A percentile compares a stretch with the other conserved stretches of the same genome.
Evolutionary conservation across 495 filamentous ascomycete genomes (phyloP).

Genomic region (Apiosordaria backusii): DNA sequence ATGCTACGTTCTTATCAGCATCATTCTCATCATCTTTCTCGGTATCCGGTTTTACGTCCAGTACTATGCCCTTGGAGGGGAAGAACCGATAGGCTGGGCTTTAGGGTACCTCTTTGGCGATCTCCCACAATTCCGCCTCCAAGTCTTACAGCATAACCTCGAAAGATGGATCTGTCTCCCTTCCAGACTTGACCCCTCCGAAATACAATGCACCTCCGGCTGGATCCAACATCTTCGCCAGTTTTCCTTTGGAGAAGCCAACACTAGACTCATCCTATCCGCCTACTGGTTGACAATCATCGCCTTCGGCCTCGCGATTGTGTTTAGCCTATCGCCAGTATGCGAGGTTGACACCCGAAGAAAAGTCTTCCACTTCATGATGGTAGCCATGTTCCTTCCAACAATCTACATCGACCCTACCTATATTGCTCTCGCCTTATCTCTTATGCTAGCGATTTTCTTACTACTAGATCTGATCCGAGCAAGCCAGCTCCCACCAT

Average conservation of each 20-base stretch:
- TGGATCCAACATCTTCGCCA: slow-evolving; percentile 58
- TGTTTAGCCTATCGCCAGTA: slow-evolving; percentile 66
- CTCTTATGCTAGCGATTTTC: slow-evolving; percentile 73
- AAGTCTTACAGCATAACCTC: slow-evolving; percentile 60
- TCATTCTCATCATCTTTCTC: slow-evolving; percentile 60
- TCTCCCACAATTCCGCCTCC: slow-evolving; percentile 60
- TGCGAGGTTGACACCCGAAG: slow-evolving; percentile 92
- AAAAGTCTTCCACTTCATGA: slow-evolving; percentile 98
- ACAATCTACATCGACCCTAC: slow-evolving; percentile 79
- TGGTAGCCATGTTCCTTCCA: slow-evolving; percentile 91
- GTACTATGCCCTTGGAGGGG: slow-evolving; percentile 59
- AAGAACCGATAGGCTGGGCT: slow-evolving; percentile 90
- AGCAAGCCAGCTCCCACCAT: slow-evolving; percentile 83
- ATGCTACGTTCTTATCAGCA: slow-evolving; percentile 65
- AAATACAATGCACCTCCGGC: slow-evolving; percentile 44
- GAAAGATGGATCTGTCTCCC: slow-evolving; percentile 76
- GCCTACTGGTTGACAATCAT: slow-evolving; percentile 71
- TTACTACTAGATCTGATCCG: slow-evolving; percentile 84
- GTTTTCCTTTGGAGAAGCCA: slow-evolving; percentile 65
- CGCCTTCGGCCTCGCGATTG: slow-evolving; percentile 63
- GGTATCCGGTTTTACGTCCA: slow-evolving; percentile 68
- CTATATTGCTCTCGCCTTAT: slow-evolving; percentile 74
- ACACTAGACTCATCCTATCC: slow-evolving; percentile 72
- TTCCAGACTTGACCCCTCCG: slow-evolving; percentile 31
- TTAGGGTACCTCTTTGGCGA: slow-evolving; percentile 87